A percentile compares a stretch with the other conserved stretches of the same genome.
Evolutionary conservation across 2,329 filamentous ascomycete species (phyloP).

Genomic region (Colletotrichum agaves): DNA sequence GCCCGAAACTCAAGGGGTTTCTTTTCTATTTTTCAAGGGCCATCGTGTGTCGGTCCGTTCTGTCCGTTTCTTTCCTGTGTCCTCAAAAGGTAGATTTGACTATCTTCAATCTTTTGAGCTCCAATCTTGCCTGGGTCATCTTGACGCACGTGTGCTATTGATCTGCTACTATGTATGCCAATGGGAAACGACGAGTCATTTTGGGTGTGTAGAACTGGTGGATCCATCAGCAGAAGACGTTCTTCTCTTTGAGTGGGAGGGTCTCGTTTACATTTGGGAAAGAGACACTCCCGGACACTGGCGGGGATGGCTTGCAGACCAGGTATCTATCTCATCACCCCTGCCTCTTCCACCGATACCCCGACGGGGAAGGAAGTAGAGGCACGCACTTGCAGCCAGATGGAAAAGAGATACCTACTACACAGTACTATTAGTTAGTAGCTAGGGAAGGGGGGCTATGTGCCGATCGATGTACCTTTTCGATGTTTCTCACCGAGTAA

Average conservation of each 20-base stretch:
- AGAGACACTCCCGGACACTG: background rate
- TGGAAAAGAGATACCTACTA: too few species aligned
- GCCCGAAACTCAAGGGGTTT: background rate
- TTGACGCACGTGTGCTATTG: conserved; percentile 8
- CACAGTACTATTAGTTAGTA: too few species aligned
- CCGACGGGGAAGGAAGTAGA: background rate
- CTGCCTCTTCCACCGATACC: too few species aligned
- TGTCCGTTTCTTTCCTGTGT: background rate
- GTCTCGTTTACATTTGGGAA: background rate
- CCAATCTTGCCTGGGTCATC: background rate
- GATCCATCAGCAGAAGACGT: background rate
- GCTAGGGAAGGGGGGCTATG: background rate
- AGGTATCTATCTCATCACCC: too few species aligned
- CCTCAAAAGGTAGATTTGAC: background rate
- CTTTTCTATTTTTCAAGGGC: conserved; percentile 3
- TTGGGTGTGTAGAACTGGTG: conserved; percentile 2
- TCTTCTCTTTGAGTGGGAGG: background rate
- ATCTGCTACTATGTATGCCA: conserved; percentile 2
- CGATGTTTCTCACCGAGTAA: conserved; percentile 21
- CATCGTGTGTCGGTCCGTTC: background rate
- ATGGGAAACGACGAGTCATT: conserved; percentile 32
- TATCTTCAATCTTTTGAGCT: background rate
- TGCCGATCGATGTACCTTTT: conserved; percentile 14
- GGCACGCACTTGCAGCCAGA: background rate
- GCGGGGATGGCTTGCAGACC: too few species aligned